phyloP scores from a whole-genome alignment of 2,329 filamentous ascomycete species.

The Cadophora luteo-olivacea region DNA sequence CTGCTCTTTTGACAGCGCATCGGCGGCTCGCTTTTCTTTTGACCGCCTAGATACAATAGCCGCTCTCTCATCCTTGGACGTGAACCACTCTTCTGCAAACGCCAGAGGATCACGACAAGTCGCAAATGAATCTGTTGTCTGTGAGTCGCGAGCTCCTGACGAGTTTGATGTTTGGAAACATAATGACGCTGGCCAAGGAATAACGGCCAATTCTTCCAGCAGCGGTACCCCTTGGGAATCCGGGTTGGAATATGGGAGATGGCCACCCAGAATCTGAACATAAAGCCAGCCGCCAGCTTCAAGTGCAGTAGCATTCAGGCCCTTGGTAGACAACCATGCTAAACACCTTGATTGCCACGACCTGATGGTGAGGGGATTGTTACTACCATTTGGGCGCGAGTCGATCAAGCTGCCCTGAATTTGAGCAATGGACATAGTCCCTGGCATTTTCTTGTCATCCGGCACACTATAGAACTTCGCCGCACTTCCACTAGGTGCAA shows the following conservation, averaged over 20 bases:
- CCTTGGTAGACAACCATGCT: conserved; percentile 44
- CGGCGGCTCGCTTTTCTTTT: conserved; percentile 54
- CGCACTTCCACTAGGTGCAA: conserved; percentile 44
- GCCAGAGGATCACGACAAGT: conserved; percentile 44
- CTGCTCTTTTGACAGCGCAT: conserved; percentile 49
- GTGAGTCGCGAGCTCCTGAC: conserved; percentile 24
- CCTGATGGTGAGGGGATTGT: conserved; percentile 37
- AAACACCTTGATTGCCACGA: conserved; percentile 43
- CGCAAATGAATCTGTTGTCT: conserved; percentile 13
- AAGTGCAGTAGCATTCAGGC: conserved; percentile 37
- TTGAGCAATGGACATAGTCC: conserved; percentile 30
- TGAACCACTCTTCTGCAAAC: conserved; percentile 48
- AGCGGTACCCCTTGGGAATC: conserved; percentile 37
- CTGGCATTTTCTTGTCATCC: conserved; percentile 35
- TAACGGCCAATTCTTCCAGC: conserved; percentile 38
- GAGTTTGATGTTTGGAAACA: conserved; percentile 41
- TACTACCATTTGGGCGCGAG: conserved; percentile 23
- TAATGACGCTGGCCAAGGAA: conserved; percentile 44
- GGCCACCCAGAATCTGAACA: conserved; percentile 40
- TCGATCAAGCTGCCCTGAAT: conserved; percentile 32
- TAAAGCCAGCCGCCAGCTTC: conserved; percentile 44
- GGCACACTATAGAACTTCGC: conserved; percentile 40
- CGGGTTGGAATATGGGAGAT: conserved; percentile 34
- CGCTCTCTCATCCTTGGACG: conserved; percentile 47
- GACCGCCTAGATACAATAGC: conserved; percentile 55